Evolutionary conservation across 2,329 filamentous ascomycete genomes (phyloP).

Genomic region (Coniochaeta ligniaria): DNA sequence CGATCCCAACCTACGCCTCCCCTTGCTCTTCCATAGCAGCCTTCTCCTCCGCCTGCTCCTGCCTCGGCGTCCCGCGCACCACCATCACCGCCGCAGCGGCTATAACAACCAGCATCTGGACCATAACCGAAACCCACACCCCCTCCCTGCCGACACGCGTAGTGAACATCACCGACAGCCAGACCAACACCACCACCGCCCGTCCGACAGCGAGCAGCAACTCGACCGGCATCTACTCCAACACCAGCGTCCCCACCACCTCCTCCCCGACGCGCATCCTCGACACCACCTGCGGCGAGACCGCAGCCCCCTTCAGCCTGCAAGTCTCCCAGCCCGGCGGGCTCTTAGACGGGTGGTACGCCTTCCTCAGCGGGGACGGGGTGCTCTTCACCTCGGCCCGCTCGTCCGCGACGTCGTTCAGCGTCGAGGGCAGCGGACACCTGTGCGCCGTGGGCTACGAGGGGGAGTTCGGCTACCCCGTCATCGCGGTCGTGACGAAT

Average conservation of each 20-base stretch:
- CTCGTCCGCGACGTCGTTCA: constrained; percentile 15
- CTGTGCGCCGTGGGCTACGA: constrained; percentile 17
- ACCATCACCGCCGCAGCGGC: constrained; percentile 7
- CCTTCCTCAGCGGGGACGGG: constrained; percentile 17
- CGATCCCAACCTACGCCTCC: constrained; percentile 5
- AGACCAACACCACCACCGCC: neutral
- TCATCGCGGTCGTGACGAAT: constrained; percentile 18
- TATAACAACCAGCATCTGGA: constrained; percentile 6
- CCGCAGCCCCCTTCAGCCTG: constrained; percentile 16
- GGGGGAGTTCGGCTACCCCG: constrained; percentile 11
- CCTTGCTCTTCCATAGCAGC: constrained; percentile 8
- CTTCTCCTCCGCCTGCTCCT: constrained; percentile 13
- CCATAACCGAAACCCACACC: constrained; percentile 5
- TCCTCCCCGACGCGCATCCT: constrained; percentile 9
- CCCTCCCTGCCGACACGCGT: neutral
- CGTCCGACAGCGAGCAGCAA: constrained; percentile 3
- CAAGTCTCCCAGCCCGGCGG: constrained; percentile 19
- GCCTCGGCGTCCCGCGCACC: constrained; percentile 8
- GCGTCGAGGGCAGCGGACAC: constrained; percentile 16
- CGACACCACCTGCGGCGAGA: constrained; percentile 17
- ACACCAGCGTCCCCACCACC: constrained; percentile 8
- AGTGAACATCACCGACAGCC: neutral
- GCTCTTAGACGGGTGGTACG: constrained; percentile 21
- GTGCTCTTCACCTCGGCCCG: constrained; percentile 17
- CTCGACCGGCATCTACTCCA: neutral